These are phyloP conservation scores for Middelhovenomyces tepae DNA, from an alignment of 805 yeast genomes.

Conservation along the genomic window DNA sequence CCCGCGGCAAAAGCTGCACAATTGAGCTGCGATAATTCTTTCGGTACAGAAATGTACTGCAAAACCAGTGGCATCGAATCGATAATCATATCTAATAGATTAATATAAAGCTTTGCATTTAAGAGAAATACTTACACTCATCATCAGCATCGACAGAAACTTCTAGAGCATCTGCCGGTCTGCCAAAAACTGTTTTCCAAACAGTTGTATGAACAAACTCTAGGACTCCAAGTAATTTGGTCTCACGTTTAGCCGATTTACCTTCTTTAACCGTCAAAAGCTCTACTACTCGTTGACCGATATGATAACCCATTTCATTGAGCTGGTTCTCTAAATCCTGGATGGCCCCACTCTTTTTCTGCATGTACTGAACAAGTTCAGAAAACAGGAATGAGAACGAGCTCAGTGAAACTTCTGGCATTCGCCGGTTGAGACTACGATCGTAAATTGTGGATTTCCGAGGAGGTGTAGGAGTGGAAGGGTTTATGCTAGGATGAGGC, in stretches of 20 bases:
- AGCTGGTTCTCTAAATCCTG: slow-evolving; percentile 55
- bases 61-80: slow-evolving; percentile 66
- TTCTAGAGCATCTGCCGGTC: slow-evolving; percentile 65
- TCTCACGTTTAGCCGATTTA: slow-evolving; percentile 55
- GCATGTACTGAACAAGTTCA: slow-evolving; percentile 59
- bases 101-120: too few species aligned
- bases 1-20: slow-evolving; percentile 84
- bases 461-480: slow-evolving; percentile 1
- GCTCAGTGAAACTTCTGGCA: slow-evolving; percentile 58
- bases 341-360: slow-evolving; percentile 41
- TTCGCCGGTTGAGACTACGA: slow-evolving; percentile 54
- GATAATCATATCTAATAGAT: slow-evolving; percentile 77
- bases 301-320: slow-evolving; percentile 66
- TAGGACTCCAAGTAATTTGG: slow-evolving; percentile 53
- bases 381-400: slow-evolving; percentile 61
- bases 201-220: slow-evolving; percentile 65
- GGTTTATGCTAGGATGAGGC: slow-evolving; percentile 18
- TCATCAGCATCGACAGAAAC: slow-evolving; percentile 58
- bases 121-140: too few species aligned
- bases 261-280: slow-evolving; percentile 63
- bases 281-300: slow-evolving; percentile 67
- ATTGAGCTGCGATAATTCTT: slow-evolving; percentile 66
- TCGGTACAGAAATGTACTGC: slow-evolving; percentile 69
- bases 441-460: slow-evolving; percentile 45
- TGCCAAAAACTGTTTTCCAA: slow-evolving; percentile 70